phyloP scores from a whole-genome alignment of 768 basidiomycete species.

The Exsudoporus frostii region DNA sequence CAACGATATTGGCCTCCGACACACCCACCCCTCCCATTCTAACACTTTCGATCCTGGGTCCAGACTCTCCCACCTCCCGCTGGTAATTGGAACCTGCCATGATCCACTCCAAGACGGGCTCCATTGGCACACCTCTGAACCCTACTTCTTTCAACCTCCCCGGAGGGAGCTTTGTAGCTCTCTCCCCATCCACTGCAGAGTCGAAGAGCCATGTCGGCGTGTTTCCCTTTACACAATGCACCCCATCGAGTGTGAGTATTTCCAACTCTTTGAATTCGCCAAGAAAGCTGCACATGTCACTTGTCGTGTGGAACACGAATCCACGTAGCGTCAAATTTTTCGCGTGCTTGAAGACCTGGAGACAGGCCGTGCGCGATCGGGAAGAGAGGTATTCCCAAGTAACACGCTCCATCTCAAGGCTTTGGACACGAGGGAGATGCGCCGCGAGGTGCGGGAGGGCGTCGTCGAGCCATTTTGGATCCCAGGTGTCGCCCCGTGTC shows the following conservation, averaged over 20 bases:
- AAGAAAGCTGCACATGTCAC: slow-evolving; percentile 28
- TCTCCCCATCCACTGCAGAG: slow-evolving; percentile 5
- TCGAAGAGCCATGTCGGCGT: slow-evolving; percentile 12
- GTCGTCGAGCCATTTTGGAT: slow-evolving; percentile 33
- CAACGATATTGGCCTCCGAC: slow-evolving; percentile 25
- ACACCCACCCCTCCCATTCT: slow-evolving; percentile 29
- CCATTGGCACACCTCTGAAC: slow-evolving; percentile 21
- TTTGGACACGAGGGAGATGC: slow-evolving; percentile 20
- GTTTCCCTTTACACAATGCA: slow-evolving; percentile 23
- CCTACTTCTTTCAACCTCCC: slow-evolving; percentile 25
- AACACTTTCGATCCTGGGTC: slow-evolving; percentile 18
- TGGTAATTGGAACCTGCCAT: slow-evolving; percentile 16
- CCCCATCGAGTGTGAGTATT: slow-evolving; percentile 28
- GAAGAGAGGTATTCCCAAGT: slow-evolving; percentile 34
- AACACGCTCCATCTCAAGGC: slow-evolving; percentile 28
- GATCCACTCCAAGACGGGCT: slow-evolving; percentile 31
- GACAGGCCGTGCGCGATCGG: slow-evolving; percentile 23
- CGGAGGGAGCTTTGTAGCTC: slow-evolving; percentile 14
- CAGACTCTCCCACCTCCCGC: slow-evolving; percentile 4
- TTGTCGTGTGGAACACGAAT: slow-evolving; percentile 25
- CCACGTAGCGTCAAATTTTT: slow-evolving; percentile 21
- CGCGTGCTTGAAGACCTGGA: slow-evolving; percentile 21
- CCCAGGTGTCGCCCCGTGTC: slow-evolving; percentile 31
- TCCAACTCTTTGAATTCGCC: slow-evolving; percentile 28
- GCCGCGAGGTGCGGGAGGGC: slow-evolving; percentile 23